phyloP scores from a whole-genome alignment of 2,329 filamentous ascomycete species.

The Albifimbria verrucaria region DNA sequence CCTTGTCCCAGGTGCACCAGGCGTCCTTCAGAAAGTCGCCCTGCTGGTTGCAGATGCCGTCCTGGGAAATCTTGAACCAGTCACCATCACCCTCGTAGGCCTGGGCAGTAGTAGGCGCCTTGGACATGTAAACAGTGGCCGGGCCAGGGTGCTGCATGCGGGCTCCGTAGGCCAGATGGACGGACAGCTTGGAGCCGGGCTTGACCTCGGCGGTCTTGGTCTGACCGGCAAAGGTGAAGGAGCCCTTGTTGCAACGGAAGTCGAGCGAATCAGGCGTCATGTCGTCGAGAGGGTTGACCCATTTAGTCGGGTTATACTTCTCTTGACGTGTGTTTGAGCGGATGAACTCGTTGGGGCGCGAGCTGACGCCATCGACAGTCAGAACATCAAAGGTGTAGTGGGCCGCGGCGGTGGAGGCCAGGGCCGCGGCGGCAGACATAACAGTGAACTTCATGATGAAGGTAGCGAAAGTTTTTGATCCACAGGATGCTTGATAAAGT shows the following conservation, averaged over 20 bases:
- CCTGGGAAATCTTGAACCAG: constrained; percentile 21
- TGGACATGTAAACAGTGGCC: constrained; percentile 20
- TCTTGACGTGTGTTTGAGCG: constrained; percentile 9
- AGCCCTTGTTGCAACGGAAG: constrained; percentile 11
- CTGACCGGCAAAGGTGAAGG: constrained; percentile 5
- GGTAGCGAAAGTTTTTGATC: no score
- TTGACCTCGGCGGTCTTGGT: constrained; percentile 9
- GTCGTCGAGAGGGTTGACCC: constrained; percentile 5
- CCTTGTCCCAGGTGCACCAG: constrained; percentile 17
- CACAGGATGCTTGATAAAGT: no score
- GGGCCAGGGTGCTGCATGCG: constrained; percentile 17
- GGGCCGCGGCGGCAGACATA: constrained; percentile 4
- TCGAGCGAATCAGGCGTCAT: constrained; percentile 6
- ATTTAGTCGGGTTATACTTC: constrained; percentile 14
- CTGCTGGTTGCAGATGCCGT: constrained; percentile 15
- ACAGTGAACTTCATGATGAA: constrained; percentile 7
- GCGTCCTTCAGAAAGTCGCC: constrained; percentile 16
- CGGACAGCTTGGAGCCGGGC: constrained; percentile 14
- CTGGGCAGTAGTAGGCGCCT: constrained; percentile 18
- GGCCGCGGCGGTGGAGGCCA: constrained; percentile 16
- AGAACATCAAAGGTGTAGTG: constrained; percentile 24
- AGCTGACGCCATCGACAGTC: constrained; percentile 15
- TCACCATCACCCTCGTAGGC: constrained; percentile 18
- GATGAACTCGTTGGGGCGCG: constrained; percentile 14
- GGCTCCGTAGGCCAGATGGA: constrained; percentile 14